Base-by-base conservation (phyloP, 352 stramenopile genomes). In the Globisporangium megalacanthum region DNA sequence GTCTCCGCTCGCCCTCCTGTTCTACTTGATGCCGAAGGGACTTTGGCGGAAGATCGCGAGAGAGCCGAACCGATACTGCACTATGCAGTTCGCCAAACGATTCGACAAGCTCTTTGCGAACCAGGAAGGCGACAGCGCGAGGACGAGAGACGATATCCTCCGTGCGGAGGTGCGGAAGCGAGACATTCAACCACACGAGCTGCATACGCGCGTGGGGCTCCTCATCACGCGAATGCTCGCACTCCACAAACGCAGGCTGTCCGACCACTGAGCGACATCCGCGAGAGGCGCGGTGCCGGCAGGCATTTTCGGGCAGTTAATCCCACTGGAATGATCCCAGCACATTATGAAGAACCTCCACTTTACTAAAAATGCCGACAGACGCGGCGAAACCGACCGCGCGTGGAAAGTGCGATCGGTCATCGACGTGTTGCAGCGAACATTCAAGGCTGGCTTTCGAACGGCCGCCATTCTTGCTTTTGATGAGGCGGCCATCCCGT, bases 331-430 rank as follows among this genome's bases (percentile, higher is more conserved):
- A 5, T n/a, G 4, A 37, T 60, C 60, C 11, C 45, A 56, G 8
- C 22, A 54, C 25, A 52, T 63, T 2, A 62, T 62, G 50, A 29
- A 31, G 4, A 59, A 67, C 29, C 39, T 67, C 1, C 61, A 60
- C 20, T 52, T 67, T n/a, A 60, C 0, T 1, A 56, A 62, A 29
- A 62, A 60, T 42, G 46, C 51, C 5, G 56, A 52, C 4, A 41
- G 49, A 7, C 19, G 46, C 3, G 54, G 39, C 1, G 10, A 47
- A 2, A 7, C 22, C 7, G 55, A 60, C 25, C 44, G 61, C 1
- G 61, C 51, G 4, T 67, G 54, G 61, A 65, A 61, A 25, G 56
- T 61, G 3, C 11, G 49, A 14, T 45, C 6, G 0, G 54, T 61
- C 1, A 42, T 66, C 7, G 50, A 51, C 4, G 25, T 49, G 1